A percentile compares a stretch with the other conserved stretches of the same genome.
Evolutionary conservation across 2,329 filamentous ascomycete genomes (phyloP).

Genomic region (Aureobasidium musti): DNA sequence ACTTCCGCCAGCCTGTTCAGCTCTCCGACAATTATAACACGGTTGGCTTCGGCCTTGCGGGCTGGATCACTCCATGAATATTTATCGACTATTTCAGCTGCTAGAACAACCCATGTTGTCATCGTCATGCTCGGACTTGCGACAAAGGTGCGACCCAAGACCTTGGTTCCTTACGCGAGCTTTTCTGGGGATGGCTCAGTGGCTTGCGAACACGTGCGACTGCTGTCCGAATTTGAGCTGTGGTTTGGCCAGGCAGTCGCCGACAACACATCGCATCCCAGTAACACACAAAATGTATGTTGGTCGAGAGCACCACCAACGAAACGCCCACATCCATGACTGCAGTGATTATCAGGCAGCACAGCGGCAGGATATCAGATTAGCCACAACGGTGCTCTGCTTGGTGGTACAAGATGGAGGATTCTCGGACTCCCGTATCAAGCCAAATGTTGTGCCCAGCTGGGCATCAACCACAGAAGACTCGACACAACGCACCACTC

Average conservation of each 20-base stretch:
- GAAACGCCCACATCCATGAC: not conserved
- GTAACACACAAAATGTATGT: not conserved
- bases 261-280: constrained; percentile 1
- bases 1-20: not conserved
- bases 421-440: not conserved
- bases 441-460: not conserved
- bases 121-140: not conserved
- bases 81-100: not conserved
- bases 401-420: constrained; percentile 3
- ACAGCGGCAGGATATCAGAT: not conserved
- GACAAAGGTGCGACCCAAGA: constrained; percentile 4
- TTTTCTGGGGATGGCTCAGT: constrained; percentile 19
- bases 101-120: not conserved
- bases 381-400: not conserved
- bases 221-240: not conserved
- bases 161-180: constrained; percentile 20
- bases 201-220: constrained; percentile 21
- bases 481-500: not conserved
- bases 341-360: not conserved
- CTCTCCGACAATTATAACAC: not conserved
- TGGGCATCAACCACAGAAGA: not conserved
- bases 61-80: not conserved
- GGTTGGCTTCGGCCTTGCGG: not conserved
- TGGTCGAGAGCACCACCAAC: not conserved
- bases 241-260: not conserved